Percentiles rank a stretch among this genome's conserved stretches.
These are phyloP conservation scores for Mycena rebaudengoi DNA, from an alignment of 768 basidiomycete species.

Conservation along the genomic window DNA sequence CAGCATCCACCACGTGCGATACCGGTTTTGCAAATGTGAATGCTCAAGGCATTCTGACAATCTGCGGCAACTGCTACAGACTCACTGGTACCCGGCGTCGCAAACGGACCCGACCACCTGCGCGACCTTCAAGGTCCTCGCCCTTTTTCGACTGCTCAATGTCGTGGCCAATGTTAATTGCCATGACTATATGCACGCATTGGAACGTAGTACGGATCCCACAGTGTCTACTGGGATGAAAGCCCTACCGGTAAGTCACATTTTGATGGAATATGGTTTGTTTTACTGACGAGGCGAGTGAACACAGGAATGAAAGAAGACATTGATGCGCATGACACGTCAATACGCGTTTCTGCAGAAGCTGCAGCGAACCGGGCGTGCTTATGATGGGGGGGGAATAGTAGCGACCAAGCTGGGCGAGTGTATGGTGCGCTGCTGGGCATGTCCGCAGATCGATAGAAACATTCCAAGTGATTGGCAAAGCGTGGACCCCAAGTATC, in stretches of 20 bases:
- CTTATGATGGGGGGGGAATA: no score
- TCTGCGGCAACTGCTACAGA: background rate
- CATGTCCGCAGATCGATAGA: no score
- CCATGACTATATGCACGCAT: background rate
- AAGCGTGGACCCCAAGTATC: no score
- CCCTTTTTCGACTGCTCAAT: slow-evolving; percentile 11
- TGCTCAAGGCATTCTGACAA: background rate
- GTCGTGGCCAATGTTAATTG: slow-evolving; percentile 13
- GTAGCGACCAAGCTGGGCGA: no score
- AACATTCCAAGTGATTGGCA: no score
- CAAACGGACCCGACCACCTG: slow-evolving; percentile 12
- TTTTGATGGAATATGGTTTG: no score
- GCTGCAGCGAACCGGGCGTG: background rate
- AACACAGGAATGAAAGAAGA: no score
- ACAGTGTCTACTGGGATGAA: background rate
- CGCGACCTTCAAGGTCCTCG: slow-evolving; percentile 3
- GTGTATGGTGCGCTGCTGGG: no score
- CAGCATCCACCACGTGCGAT: no score
- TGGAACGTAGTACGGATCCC: background rate
- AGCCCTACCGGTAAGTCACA: background rate
- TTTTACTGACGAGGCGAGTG: no score
- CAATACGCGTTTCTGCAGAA: background rate
- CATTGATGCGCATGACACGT: background rate
- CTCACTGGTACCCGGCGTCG: slow-evolving; percentile 18
- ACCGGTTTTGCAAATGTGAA: slow-evolving; percentile 20